A percentile compares a stretch with the other conserved stretches of the same genome.
These are phyloP conservation scores for Tuber aestivum DNA, from an alignment of 495 filamentous ascomycete species.

Conservation along the genomic window DNA sequence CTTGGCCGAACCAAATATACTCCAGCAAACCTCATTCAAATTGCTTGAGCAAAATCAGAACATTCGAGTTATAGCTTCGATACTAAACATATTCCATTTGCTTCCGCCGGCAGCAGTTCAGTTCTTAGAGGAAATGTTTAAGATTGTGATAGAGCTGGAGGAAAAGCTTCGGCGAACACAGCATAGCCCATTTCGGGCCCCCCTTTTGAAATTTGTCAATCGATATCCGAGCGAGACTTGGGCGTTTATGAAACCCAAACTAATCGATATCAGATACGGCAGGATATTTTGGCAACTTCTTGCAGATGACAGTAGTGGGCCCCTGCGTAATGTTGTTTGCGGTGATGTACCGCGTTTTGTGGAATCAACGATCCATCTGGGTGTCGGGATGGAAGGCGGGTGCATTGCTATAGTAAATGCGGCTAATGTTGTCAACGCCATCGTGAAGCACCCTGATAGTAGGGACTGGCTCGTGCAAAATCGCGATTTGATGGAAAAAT, in stretches of 20 bases:
- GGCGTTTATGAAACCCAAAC: slow-evolving; percentile 64
- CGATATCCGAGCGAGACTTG: slow-evolving; percentile 84
- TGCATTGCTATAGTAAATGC: slow-evolving; percentile 76
- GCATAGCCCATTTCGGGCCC: slow-evolving; percentile 86
- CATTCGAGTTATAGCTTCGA: slow-evolving; percentile 88
- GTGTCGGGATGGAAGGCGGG: slow-evolving; percentile 56
- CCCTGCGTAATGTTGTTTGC: slow-evolving; percentile 66
- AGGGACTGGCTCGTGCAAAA: slow-evolving; percentile 73
- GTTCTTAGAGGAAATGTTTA: slow-evolving; percentile 83
- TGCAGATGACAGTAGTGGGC: slow-evolving; percentile 63
- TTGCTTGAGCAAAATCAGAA: slow-evolving; percentile 83
- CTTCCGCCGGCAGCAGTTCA: slow-evolving; percentile 78
- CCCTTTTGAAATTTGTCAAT: slow-evolving; percentile 91
- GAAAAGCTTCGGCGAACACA: slow-evolving; percentile 77
- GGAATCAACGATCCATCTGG: slow-evolving; percentile 56
- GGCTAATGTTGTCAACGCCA: slow-evolving; percentile 73
- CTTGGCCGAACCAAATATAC: slow-evolving; percentile 69
- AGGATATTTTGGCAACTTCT: slow-evolving; percentile 94
- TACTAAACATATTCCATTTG: slow-evolving; percentile 94
- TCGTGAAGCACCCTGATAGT: slow-evolving; percentile 56
- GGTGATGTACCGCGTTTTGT: slow-evolving; percentile 66
- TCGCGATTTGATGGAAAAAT: slow-evolving; percentile 61
- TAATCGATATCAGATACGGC: slow-evolving; percentile 78
- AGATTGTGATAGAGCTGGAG: slow-evolving; percentile 83
- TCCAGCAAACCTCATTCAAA: slow-evolving; percentile 89